Evolutionary conservation across 73 alveolate species (phyloP).

Genomic region (Paramecium primaurelia): DNA sequence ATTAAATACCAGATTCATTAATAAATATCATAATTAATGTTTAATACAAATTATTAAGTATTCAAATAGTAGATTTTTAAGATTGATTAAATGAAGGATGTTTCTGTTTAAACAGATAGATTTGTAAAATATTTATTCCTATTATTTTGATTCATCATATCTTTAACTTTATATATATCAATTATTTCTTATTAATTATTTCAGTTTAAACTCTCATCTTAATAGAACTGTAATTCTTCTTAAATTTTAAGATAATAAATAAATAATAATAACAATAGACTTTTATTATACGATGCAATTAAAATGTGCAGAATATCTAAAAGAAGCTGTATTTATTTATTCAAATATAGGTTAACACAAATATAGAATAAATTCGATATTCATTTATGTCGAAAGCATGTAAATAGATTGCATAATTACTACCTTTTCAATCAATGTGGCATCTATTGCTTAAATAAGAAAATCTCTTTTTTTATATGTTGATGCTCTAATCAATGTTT

Average conservation of each 20-base stretch:
- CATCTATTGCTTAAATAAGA: neutral
- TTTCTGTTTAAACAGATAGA: too few relatives aligned
- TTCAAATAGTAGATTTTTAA: too few relatives aligned
- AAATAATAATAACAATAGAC: neutral
- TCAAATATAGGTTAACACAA: neutral
- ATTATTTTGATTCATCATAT: too few relatives aligned
- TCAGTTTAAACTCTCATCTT: neutral
- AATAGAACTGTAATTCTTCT: neutral
- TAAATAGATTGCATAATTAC: neutral
- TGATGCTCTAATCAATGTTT: constrained; percentile 16
- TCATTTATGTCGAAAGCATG: neutral
- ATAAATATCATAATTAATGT: too few relatives aligned
- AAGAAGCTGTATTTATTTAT: neutral
- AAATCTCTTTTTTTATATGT: neutral
- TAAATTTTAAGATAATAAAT: neutral
- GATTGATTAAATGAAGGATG: too few relatives aligned
- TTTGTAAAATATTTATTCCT: too few relatives aligned
- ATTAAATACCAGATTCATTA: too few relatives aligned
- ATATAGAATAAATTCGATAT: neutral
- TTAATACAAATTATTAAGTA: too few relatives aligned
- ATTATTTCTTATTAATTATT: neutral
- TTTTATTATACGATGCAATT: neutral
- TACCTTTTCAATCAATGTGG: constrained; percentile 18
- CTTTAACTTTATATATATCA: too few relatives aligned
- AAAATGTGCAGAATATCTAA: neutral